These are phyloP conservation scores for Cardamine chenopodiifolia DNA, from an alignment of 345 rosid genomes.

Conservation along the genomic window DNA sequence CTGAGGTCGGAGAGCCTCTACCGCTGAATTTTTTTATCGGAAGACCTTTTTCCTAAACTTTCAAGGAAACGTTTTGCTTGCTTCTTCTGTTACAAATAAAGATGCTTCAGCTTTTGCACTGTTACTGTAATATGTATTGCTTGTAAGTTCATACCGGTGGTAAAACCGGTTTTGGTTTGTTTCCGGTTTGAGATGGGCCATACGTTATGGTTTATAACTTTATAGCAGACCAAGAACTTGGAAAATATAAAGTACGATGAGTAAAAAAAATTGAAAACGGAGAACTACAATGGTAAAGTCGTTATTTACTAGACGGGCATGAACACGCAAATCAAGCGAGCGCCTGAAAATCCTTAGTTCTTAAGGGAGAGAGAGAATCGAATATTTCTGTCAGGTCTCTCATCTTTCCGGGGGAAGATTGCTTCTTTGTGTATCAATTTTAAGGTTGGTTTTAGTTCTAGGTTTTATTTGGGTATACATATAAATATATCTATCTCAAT, in stretches of 20 bases:
- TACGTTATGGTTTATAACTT: not conserved
- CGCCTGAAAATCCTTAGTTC: not conserved
- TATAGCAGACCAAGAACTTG: not conserved
- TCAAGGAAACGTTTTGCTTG: not conserved
- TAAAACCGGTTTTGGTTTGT: conserved; percentile 11
- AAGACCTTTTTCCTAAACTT: not conserved
- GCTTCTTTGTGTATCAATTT: too few relatives aligned
- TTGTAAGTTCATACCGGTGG: conserved; percentile 11
- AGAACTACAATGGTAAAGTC: not conserved
- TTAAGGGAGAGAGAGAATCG: too few relatives aligned
- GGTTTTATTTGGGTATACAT: too few relatives aligned
- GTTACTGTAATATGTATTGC: not conserved
- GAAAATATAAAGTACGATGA: not conserved
- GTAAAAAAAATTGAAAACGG: not conserved
- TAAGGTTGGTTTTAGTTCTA: too few relatives aligned
- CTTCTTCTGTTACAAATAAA: conserved; percentile 32
- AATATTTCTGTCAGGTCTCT: too few relatives aligned
- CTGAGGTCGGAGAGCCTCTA: conserved; percentile 94
- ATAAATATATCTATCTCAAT: too few relatives aligned
- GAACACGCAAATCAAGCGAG: not conserved
- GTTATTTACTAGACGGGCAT: not conserved
- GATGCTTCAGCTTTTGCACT: conserved; percentile 18
- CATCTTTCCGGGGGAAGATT: too few relatives aligned
- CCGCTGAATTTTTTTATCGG: conserved; percentile 50
- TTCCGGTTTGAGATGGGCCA: not conserved